Base-by-base conservation (phyloP, 305 asterid genomes). In the Solanum aculeatissimum region DNA sequence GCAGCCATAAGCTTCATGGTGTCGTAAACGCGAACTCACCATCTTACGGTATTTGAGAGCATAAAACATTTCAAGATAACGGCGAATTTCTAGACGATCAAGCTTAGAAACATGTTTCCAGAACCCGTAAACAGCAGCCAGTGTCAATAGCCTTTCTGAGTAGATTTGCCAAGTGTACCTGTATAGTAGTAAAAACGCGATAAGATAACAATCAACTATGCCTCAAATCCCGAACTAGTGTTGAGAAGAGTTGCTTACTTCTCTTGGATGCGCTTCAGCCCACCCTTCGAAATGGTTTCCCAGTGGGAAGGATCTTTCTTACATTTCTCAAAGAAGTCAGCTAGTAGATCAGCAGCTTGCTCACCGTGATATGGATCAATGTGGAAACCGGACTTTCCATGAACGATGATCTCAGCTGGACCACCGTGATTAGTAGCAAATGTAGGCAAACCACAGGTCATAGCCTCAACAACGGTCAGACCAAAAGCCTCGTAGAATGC, bases 401-500 rank as follows among this genome's bases (percentile, higher is more conserved):
- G 83, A 45, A 88, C 83, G 18, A 90, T 90, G 60, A 90, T 90
- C 87, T 90, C 91, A 81, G 92, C 91, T 15, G 91, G 92, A 47
- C 92, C 92, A 40, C 92, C 92, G 0, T 90, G 84, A 23, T 85
- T 29, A 11, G 92, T 90, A 0, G 92, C 92, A 10, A 90, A 90
- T 15, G 92, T 90, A 5, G 92, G 92, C 78, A 90, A 72, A 60
- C 92, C 92, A 85, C 92, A 88, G 53, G 89, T 88, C 92, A 90
- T 88, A n/a, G 92, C 92, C 81, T 90, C 92, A 11, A 90, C 91
- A 47, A 90, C 92, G 3, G 92, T 90, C 86, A 90, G 84, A 35
- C 91, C 91, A n/a, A 89, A 89, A 1, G 91, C 91, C 84, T 89
- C 91, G 5, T 89, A 89, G 58, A 87, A 89, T 54, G 91, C 91